phyloP scores from a whole-genome alignment of 192 early-diverging fungal species.

The Anaeromyces robustus region DNA sequence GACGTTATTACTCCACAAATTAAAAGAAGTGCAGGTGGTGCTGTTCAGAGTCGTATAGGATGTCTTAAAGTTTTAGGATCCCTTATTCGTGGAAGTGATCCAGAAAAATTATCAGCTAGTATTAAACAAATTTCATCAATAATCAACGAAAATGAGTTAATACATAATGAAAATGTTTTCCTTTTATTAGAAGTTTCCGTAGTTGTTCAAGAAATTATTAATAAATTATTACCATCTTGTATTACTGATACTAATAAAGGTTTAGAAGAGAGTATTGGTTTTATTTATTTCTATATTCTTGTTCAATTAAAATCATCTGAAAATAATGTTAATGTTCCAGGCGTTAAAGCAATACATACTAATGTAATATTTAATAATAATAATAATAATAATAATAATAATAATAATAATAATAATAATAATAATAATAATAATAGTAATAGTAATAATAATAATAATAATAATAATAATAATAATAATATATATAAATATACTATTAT shows the following conservation, averaged over 20 bases:
- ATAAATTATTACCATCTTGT: slow-evolving; percentile 2
- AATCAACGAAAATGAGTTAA: slow-evolving; percentile 19
- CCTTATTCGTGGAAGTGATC: slow-evolving; percentile 15
- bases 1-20: slow-evolving; percentile 16
- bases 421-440: no score
- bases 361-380: not conserved
- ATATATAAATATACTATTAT: no score
- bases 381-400: no score
- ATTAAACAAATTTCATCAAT: slow-evolving; percentile 5
- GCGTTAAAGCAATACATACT: not conserved
- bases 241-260: not conserved
- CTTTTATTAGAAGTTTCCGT: slow-evolving; percentile 12
- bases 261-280: not conserved
- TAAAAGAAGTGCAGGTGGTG: slow-evolving; percentile 12
- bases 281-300: not conserved
- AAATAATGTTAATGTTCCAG: not conserved
- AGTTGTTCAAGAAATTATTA: slow-evolving; percentile 13
- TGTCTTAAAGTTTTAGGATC: slow-evolving; percentile 14
- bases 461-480: no score
- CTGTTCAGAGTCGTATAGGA: slow-evolving; percentile 17
- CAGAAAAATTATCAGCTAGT: not conserved
- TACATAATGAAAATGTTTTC: slow-evolving; percentile 19
- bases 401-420: no score
- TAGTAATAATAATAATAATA: no score
- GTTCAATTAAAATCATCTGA: not conserved